These are phyloP conservation scores for Wickerhamiella kazuoi DNA, from an alignment of 805 yeast genomes.

Conservation along the genomic window DNA sequence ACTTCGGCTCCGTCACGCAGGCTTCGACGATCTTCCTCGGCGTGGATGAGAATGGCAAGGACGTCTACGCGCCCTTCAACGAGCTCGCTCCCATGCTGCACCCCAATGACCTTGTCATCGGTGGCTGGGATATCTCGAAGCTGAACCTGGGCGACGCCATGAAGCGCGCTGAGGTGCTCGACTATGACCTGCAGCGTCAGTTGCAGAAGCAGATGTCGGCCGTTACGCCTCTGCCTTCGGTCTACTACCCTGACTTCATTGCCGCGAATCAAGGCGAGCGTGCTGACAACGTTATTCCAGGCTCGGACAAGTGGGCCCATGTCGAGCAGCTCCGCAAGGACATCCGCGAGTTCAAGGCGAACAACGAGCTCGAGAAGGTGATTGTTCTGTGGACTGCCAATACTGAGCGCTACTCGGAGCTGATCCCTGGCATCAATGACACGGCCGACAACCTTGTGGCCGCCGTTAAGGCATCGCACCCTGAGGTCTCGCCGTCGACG, in stretches of 20 bases:
- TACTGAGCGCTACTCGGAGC: constrained; percentile 79
- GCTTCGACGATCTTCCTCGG: constrained; percentile 81
- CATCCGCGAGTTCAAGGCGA: constrained; percentile 55
- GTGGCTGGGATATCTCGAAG: constrained; percentile 89
- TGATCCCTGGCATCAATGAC: constrained; percentile 69
- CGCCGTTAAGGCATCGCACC: constrained; percentile 61
- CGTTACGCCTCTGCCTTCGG: constrained; percentile 58
- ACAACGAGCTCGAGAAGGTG: constrained; percentile 65
- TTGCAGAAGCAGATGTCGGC: constrained; percentile 44
- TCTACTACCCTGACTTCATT: constrained; percentile 91
- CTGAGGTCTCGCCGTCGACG: constrained; percentile 83
- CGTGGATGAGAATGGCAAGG: constrained; percentile 63
- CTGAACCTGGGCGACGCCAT: constrained; percentile 58
- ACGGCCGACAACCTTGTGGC: constrained; percentile 62
- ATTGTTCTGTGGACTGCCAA: constrained; percentile 94
- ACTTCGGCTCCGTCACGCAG: constrained; percentile 90
- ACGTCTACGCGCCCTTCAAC: constrained; percentile 83
- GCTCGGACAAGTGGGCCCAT: constrained; percentile 68
- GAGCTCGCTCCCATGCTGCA: constrained; percentile 70
- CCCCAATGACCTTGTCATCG: constrained; percentile 77
- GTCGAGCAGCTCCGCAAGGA: constrained; percentile 75
- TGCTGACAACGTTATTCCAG: constrained; percentile 70
- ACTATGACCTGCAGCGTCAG: constrained; percentile 64
- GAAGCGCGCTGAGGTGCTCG: constrained; percentile 74
- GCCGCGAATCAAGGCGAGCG: constrained; percentile 87